Percentiles rank a stretch among this genome's conserved stretches.
Conservation (phyloP, 805 yeast genomes). For the Suhomyces sp. region DNA sequence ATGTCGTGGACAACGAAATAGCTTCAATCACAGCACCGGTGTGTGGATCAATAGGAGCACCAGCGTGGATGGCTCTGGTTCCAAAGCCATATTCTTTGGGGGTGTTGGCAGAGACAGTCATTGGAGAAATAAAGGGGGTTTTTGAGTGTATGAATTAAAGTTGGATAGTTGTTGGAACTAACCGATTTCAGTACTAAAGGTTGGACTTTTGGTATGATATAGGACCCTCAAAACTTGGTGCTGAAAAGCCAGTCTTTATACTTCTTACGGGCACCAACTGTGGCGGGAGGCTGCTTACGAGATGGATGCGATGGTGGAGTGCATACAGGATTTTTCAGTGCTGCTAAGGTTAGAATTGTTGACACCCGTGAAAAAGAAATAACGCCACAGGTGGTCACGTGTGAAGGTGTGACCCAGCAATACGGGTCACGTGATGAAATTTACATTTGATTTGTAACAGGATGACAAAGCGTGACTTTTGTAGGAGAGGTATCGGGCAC, state of each 20-base stretch:
- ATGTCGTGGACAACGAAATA: constrained; percentile 80
- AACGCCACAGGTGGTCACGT: neutral
- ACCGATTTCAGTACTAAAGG: constrained; percentile 7
- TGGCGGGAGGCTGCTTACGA: constrained; percentile 1
- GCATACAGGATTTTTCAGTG: neutral
- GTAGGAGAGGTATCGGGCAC: too few species aligned
- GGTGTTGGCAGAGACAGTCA: constrained; percentile 42
- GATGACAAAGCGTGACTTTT: too few species aligned
- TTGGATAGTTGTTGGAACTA: constrained; percentile 9
- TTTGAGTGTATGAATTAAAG: too few species aligned
- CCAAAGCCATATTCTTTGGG: constrained; percentile 53
- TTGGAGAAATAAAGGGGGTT: constrained; percentile 12
- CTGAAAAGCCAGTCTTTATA: neutral
- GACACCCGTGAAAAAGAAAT: constrained; percentile 2
- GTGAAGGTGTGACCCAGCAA: too few species aligned
- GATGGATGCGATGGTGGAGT: constrained; percentile 1
- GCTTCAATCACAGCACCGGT: constrained; percentile 90
- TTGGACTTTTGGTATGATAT: constrained; percentile 9
- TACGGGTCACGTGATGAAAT: too few species aligned
- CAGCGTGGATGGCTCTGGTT: constrained; percentile 83
- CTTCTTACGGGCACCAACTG: neutral
- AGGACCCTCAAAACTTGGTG: neutral
- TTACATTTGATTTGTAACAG: too few species aligned
- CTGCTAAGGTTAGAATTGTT: too few species aligned
- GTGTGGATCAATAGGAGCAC: constrained; percentile 63